These are phyloP conservation scores for Sporobolus alterniflorus DNA, from an alignment of 202 grass and related monocot species.

Conservation along the genomic window DNA sequence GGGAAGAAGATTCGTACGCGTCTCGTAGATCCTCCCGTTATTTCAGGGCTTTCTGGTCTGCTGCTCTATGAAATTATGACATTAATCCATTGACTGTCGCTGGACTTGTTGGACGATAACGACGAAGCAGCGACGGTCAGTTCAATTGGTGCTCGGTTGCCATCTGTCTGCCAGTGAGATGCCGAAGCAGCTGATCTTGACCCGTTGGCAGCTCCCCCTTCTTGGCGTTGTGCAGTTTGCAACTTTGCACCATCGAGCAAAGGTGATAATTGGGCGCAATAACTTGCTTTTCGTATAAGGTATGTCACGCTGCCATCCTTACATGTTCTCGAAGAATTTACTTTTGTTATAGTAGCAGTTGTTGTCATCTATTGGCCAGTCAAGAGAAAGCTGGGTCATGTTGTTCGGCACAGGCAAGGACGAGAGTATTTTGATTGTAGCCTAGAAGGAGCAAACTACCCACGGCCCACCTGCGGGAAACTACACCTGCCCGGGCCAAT, in stretches of 20 bases:
- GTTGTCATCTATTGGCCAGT: slow-evolving; percentile 1
- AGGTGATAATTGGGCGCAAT: slow-evolving; percentile 3
- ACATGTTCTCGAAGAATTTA: slow-evolving; percentile 9
- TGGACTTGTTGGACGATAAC: slow-evolving; percentile 5
- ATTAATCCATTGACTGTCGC: neutral
- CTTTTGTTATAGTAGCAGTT: neutral
- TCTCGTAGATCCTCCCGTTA: slow-evolving; percentile 14
- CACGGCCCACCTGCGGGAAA: slow-evolving; percentile 52
- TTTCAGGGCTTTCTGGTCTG: neutral
- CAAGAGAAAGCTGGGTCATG: neutral
- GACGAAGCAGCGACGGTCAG: slow-evolving; percentile 26
- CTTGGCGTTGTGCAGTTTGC: neutral
- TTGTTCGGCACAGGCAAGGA: neutral
- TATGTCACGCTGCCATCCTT: slow-evolving; percentile 12
- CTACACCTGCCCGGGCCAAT: slow-evolving; percentile 35
- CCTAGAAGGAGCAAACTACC: slow-evolving; percentile 32
- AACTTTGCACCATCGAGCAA: neutral
- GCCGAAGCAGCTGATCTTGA: slow-evolving; percentile 18
- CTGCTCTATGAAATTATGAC: neutral
- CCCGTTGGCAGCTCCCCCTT: neutral
- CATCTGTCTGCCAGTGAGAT: slow-evolving; percentile 13
- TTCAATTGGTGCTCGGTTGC: slow-evolving; percentile 36
- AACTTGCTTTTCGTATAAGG: neutral
- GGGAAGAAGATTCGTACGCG: neutral
- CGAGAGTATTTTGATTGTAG: slow-evolving; percentile 5